phyloP scores from a whole-genome alignment of 2,329 filamentous ascomycete species.

The Beauveria sp. region DNA sequence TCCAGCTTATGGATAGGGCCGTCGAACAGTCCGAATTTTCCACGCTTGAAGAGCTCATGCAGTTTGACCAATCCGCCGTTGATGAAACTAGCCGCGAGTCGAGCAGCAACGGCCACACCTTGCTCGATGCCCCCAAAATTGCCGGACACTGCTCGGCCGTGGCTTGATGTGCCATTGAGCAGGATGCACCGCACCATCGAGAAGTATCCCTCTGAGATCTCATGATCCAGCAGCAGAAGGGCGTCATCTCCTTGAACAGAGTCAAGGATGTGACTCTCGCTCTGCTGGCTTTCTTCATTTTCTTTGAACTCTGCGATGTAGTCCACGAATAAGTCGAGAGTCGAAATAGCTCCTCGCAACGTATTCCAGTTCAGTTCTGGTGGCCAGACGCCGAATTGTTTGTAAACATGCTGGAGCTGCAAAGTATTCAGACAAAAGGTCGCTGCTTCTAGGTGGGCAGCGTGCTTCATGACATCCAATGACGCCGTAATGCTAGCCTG shows the following conservation, averaged over 20 bases:
- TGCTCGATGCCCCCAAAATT: slow-evolving; percentile 34
- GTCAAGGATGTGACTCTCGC: slow-evolving; percentile 30
- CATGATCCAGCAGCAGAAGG: slow-evolving; percentile 38
- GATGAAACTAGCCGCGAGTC: slow-evolving; percentile 37
- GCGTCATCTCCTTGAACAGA: slow-evolving; percentile 40
- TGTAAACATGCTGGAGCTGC: slow-evolving; percentile 46
- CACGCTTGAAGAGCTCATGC: slow-evolving; percentile 36
- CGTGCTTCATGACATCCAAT: slow-evolving; percentile 41
- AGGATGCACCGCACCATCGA: slow-evolving; percentile 36
- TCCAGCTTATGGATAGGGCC: slow-evolving; percentile 30
- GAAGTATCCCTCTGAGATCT: slow-evolving; percentile 40
- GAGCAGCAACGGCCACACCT: slow-evolving; percentile 36
- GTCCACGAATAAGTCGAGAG: slow-evolving; percentile 38
- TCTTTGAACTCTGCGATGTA: slow-evolving; percentile 36
- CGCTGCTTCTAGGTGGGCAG: slow-evolving; percentile 37
- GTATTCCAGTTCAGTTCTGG: slow-evolving; percentile 41
- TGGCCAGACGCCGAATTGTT: slow-evolving; percentile 35
- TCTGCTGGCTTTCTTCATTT: slow-evolving; percentile 29
- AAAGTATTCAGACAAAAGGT: slow-evolving; percentile 41
- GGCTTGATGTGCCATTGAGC: slow-evolving; percentile 12
- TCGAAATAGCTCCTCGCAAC: slow-evolving; percentile 37
- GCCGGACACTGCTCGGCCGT: slow-evolving; percentile 13
- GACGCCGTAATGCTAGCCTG: slow-evolving; percentile 40
- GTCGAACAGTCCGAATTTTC: slow-evolving; percentile 44
- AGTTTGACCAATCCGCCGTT: slow-evolving; percentile 36